Evolutionary conservation across 805 yeast genomes (phyloP).

Genomic region (Debaryomyces tyrocola): DNA sequence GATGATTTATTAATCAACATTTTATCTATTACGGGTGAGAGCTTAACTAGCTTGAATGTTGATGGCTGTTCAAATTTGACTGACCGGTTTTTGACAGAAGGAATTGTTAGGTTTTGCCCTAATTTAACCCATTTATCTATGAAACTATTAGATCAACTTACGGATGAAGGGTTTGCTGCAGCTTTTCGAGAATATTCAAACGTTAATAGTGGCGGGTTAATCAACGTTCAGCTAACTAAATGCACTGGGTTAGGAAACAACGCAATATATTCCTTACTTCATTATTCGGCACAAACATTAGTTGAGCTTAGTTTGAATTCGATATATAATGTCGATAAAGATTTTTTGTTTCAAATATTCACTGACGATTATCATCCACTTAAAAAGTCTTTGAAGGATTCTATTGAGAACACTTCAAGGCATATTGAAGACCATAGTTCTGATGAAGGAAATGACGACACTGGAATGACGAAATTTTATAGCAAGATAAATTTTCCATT

Average conservation of each 20-base stretch:
- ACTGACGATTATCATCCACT: slow-evolving; percentile 31
- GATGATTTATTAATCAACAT: slow-evolving; percentile 68
- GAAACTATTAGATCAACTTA: slow-evolving; percentile 58
- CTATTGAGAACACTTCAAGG: slow-evolving; percentile 1
- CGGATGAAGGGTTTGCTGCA: slow-evolving; percentile 63
- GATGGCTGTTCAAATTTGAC: slow-evolving; percentile 77
- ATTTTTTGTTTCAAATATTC: slow-evolving; percentile 47
- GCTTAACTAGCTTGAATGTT: slow-evolving; percentile 55
- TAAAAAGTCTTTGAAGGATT: slow-evolving; percentile 6
- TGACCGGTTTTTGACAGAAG: slow-evolving; percentile 58
- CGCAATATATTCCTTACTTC: slow-evolving; percentile 57
- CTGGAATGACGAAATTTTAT: slow-evolving; percentile 12
- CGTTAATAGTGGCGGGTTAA: slow-evolving; percentile 54
- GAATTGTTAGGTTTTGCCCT: slow-evolving; percentile 57
- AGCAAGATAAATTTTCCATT: slow-evolving; percentile 46
- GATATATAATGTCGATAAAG: slow-evolving; percentile 52
- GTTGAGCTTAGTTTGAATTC: slow-evolving; percentile 76
- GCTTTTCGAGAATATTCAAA: slow-evolving; percentile 57
- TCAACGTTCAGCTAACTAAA: slow-evolving; percentile 59
- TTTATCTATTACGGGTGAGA: slow-evolving; percentile 60
- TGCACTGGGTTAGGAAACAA: slow-evolving; percentile 66
- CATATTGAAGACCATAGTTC: not conserved
- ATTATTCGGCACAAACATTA: slow-evolving; percentile 64
- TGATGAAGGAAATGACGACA: slow-evolving; percentile 5
- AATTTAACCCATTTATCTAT: slow-evolving; percentile 60